Percentiles rank a stretch among this genome's conserved stretches.
Conservation (phyloP, 2,329 filamentous ascomycete genomes). For the Fusarium sp. region DNA sequence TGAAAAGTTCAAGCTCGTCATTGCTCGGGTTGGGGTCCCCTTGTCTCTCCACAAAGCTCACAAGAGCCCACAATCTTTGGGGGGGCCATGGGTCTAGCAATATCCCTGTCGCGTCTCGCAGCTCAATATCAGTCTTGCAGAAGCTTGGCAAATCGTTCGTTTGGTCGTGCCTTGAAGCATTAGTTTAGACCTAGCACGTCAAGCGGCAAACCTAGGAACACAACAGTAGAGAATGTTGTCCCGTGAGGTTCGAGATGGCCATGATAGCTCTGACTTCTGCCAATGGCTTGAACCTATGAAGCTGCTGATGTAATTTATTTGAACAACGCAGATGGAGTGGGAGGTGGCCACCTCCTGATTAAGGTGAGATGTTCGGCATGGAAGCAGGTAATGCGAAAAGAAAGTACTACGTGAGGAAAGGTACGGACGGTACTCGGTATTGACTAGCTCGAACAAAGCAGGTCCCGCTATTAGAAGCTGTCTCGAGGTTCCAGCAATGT, state of each 20-base stretch:
- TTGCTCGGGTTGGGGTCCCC: slow-evolving; percentile 34
- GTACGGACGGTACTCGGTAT: slow-evolving; percentile 39
- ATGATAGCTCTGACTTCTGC: slow-evolving; percentile 3
- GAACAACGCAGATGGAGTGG: slow-evolving; percentile 13
- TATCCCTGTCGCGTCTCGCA: slow-evolving; percentile 34
- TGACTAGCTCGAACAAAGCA: slow-evolving; percentile 35
- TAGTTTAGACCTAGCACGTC: slow-evolving; percentile 17
- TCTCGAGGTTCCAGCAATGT: slow-evolving; percentile 41
- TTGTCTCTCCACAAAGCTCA: slow-evolving; percentile 42
- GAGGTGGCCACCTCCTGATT: slow-evolving; percentile 20
- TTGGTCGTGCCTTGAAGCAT: slow-evolving; percentile 12
- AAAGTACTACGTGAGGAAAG: background rate
- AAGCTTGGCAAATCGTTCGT: slow-evolving; percentile 32
- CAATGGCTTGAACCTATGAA: background rate
- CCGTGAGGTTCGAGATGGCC: slow-evolving; percentile 1
- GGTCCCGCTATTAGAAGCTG: slow-evolving; percentile 40
- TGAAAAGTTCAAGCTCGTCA: slow-evolving; percentile 41
- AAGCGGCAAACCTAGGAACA: background rate
- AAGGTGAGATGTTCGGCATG: slow-evolving; percentile 11
- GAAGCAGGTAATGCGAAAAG: background rate
- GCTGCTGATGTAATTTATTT: slow-evolving; percentile 8
- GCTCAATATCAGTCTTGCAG: slow-evolving; percentile 33
- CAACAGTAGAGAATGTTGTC: background rate
- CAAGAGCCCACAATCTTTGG: slow-evolving; percentile 34
- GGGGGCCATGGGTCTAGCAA: slow-evolving; percentile 12